Percentiles rank a stretch among this genome's conserved stretches.
Evolutionary conservation across 2,329 filamentous ascomycete genomes (phyloP).

Genomic region (Gnomoniopsis sp.): DNA sequence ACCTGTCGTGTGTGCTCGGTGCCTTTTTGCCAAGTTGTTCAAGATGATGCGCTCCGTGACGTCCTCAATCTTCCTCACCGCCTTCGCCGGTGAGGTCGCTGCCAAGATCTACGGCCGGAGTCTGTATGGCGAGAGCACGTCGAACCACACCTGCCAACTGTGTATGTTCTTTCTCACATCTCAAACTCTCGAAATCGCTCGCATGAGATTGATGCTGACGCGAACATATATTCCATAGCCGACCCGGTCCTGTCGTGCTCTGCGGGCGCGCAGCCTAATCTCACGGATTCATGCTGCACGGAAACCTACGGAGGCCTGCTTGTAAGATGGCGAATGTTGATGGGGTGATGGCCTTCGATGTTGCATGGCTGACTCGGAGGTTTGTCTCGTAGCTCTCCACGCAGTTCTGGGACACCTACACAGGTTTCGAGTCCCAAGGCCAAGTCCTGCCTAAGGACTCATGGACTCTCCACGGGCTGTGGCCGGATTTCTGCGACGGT

Average conservation of each 20-base stretch:
- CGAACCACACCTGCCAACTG: slow-evolving; percentile 56
- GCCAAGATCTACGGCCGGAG: slow-evolving; percentile 26
- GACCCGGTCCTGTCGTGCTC: slow-evolving; percentile 46
- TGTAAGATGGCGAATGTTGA: slow-evolving; percentile 22
- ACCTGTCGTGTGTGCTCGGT: not conserved
- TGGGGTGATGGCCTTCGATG: no score
- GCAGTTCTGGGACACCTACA: slow-evolving; percentile 64
- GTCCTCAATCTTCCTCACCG: slow-evolving; percentile 22
- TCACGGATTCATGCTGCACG: slow-evolving; percentile 59
- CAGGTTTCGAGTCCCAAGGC: slow-evolving; percentile 53
- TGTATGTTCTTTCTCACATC: slow-evolving; percentile 27
- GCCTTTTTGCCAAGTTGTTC: not conserved
- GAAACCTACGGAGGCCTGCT: slow-evolving; percentile 64
- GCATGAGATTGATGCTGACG: slow-evolving; percentile 8
- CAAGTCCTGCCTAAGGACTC: slow-evolving; percentile 55
- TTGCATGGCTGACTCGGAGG: not conserved
- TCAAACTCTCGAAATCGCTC: slow-evolving; percentile 26
- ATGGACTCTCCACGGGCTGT: slow-evolving; percentile 60
- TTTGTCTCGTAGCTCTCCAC: slow-evolving; percentile 45
- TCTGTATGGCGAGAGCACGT: slow-evolving; percentile 41
- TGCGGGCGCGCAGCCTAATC: slow-evolving; percentile 34
- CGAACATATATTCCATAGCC: slow-evolving; percentile 18
- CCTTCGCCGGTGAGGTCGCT: slow-evolving; percentile 28
- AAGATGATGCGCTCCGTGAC: slow-evolving; percentile 26
- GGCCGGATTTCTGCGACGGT: slow-evolving; percentile 50